Percentiles rank a stretch among this genome's conserved stretches.
These are phyloP conservation scores for Mycena citricolor DNA, from an alignment of 1,284 basidiomycete species.

Conservation along the genomic window DNA sequence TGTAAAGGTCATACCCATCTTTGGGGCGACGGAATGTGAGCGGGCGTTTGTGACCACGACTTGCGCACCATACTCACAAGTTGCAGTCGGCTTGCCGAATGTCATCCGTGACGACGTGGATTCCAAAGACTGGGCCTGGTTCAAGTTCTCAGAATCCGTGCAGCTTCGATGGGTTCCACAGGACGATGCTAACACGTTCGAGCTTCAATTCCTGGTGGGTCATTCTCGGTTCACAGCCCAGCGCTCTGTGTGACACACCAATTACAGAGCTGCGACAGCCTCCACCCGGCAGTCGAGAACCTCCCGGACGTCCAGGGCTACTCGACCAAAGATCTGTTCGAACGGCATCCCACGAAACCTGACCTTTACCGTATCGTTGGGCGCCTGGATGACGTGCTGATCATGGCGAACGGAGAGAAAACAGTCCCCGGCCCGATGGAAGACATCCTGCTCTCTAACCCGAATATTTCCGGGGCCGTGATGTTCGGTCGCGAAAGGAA, in stretches of 20 bases:
- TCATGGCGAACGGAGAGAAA: constrained; percentile 42
- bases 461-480: constrained; percentile 33
- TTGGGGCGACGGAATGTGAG: constrained; percentile 36
- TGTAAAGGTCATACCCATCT: constrained; percentile 30
- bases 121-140: constrained; percentile 31
- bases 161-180: constrained; percentile 31
- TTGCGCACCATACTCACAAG: constrained; percentile 7
- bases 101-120: constrained; percentile 13
- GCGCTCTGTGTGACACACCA: not conserved
- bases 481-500: constrained; percentile 43
- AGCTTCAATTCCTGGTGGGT: constrained; percentile 31
- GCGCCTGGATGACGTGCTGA: constrained; percentile 39
- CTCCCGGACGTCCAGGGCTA: constrained; percentile 22
- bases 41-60: not conserved
- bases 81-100: constrained; percentile 4
- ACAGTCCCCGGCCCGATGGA: constrained; percentile 41
- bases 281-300: constrained; percentile 22
- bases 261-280: constrained; percentile 8
- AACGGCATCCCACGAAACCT: constrained; percentile 27
- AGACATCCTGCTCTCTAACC: constrained; percentile 33
- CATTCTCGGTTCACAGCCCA: not conserved
- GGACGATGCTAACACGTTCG: constrained; percentile 32
- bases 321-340: constrained; percentile 22
- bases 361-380: constrained; percentile 34
- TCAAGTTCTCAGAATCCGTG: constrained; percentile 25